Percentiles rank a stretch among this genome's conserved stretches.
phyloP scores from a whole-genome alignment of 2,329 filamentous ascomycete species.

The Aspergillus chevalieri region DNA sequence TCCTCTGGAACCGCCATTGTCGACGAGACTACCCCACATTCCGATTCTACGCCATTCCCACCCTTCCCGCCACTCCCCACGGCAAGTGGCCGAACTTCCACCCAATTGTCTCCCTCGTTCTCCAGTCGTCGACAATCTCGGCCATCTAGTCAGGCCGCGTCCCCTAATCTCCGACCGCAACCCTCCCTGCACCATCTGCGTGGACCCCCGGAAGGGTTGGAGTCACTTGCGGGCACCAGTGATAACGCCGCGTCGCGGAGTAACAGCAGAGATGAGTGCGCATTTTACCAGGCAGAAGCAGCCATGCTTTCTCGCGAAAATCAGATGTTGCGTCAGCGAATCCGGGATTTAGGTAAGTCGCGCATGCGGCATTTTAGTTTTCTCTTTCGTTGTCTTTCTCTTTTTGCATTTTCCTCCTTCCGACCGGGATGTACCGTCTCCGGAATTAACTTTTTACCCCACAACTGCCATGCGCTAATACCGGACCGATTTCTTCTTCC shows the following conservation, averaged over 20 bases:
- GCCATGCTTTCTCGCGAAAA: conserved; percentile 43
- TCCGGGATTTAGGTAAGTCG: conserved; percentile 41
- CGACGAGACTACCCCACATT: conserved; percentile 37
- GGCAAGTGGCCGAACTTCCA: conserved; percentile 27
- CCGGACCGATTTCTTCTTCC: no score
- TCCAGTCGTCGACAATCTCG: conserved; percentile 31
- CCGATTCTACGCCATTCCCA: conserved; percentile 38
- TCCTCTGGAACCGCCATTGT: conserved; percentile 27
- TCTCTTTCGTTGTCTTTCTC: neutral
- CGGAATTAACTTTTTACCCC: neutral
- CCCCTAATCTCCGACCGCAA: conserved; percentile 32
- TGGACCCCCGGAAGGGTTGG: conserved; percentile 18
- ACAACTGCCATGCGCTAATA: neutral
- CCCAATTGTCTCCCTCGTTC: conserved; percentile 27
- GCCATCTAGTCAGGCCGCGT: conserved; percentile 30
- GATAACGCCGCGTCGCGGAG: conserved; percentile 21
- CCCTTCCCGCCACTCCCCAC: conserved; percentile 22
- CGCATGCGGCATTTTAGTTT: conserved; percentile 1
- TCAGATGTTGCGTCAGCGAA: conserved; percentile 42
- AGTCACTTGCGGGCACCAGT: conserved; percentile 21
- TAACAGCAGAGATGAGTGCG: conserved; percentile 41
- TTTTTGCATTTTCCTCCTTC: neutral
- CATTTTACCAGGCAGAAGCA: conserved; percentile 45
- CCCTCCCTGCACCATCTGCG: neutral
- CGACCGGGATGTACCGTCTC: neutral